Percentiles rank a stretch among this genome's conserved stretches.
Evolutionary conservation across 192 early-diverging fungal species (phyloP).

Genomic region (Coemansia sp.): DNA sequence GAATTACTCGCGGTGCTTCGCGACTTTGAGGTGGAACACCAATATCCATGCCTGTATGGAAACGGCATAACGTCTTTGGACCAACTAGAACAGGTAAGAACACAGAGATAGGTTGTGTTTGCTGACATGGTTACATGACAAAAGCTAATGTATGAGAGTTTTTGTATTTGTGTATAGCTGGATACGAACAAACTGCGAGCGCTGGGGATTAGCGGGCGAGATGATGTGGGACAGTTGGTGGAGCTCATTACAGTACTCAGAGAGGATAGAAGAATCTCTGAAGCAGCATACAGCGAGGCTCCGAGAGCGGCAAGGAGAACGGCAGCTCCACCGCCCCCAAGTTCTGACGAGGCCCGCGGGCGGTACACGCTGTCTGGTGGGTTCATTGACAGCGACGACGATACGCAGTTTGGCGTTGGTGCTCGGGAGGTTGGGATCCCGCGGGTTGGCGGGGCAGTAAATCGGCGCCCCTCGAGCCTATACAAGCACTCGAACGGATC

Average conservation of each 20-base stretch:
- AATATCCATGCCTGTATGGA: slow-evolving; percentile 47
- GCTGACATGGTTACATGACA: not conserved
- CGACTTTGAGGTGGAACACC: slow-evolving; percentile 41
- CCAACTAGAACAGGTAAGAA: slow-evolving; percentile 42
- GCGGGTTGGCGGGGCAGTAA: slow-evolving; percentile 20
- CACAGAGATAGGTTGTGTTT: not conserved
- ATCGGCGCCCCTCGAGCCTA: slow-evolving; percentile 35
- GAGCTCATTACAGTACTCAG: slow-evolving; percentile 27
- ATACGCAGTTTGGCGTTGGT: slow-evolving; percentile 9
- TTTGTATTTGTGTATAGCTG: slow-evolving; percentile 20
- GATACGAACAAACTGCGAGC: slow-evolving; percentile 27
- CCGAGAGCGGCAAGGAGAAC: not conserved
- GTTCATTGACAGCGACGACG: slow-evolving; percentile 40
- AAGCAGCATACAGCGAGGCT: not conserved
- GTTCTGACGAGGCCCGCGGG: slow-evolving; percentile 1
- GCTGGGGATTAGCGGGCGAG: slow-evolving; percentile 35
- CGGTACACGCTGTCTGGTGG: slow-evolving; percentile 11
- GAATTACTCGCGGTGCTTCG: slow-evolving; percentile 43
- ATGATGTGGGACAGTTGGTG: slow-evolving; percentile 32
- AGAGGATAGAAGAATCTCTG: not conserved
- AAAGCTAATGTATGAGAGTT: not conserved
- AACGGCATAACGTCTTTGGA: slow-evolving; percentile 45
- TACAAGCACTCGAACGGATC: slow-evolving; percentile 31
- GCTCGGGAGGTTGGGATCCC: slow-evolving; percentile 19
- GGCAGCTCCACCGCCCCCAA: not conserved